Evolutionary conservation across 73 alveolate genomes (phyloP), one percentile per base, ranked within the genome.

Genomic region (Symbiodinium natans): DNA sequence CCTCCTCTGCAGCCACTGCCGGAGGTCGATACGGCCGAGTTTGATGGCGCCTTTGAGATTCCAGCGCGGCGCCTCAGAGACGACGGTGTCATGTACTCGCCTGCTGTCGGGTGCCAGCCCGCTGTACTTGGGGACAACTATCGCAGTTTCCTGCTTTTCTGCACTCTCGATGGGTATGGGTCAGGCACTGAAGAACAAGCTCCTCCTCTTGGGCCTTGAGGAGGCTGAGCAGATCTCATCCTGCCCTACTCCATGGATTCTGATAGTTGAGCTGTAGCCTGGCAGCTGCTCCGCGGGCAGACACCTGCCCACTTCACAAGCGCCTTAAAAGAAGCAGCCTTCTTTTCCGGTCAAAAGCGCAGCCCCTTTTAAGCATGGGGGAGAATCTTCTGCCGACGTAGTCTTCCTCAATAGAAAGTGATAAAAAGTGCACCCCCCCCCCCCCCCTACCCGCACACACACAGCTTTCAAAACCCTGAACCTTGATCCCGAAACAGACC

Each of bases 171-270:
- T 43, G 71, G 71, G 71, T 23, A 52, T 29, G 17, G n/a, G 9
- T 8, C 34, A 88, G 95, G 95, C 95, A 36, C 73, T 88, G 86
- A 88, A 88, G 73, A 88, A 88, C 38, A 88, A 88, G 95, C 86
- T 88, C 86, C 95, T 88, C 73, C 41, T 88, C 86, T 86, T 88
- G 11, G 95, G 95, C 46, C 95, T 88, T 8, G 95, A 88, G 9
- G 95, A 88, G 95, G 95, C 86, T 25, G n/a, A n/a, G n/a, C n/a
- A n/a, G n/a, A n/a, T n/a, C 82, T 31, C 82, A 6, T 10, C 59
- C 17, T 21, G 7, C 1, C 68, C 27, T 13, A 15, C 23, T 29
- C 71, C 71, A 15, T n/a, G n/a, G n/a, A n/a, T n/a, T n/a, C n/a
- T n/a, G n/a, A n/a, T n/a, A n/a, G n/a, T n/a, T n/a, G n/a, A n/a